These are phyloP conservation scores for Tulasnella sp. DNA, from an alignment of 768 basidiomycete species.

Conservation along the genomic window DNA sequence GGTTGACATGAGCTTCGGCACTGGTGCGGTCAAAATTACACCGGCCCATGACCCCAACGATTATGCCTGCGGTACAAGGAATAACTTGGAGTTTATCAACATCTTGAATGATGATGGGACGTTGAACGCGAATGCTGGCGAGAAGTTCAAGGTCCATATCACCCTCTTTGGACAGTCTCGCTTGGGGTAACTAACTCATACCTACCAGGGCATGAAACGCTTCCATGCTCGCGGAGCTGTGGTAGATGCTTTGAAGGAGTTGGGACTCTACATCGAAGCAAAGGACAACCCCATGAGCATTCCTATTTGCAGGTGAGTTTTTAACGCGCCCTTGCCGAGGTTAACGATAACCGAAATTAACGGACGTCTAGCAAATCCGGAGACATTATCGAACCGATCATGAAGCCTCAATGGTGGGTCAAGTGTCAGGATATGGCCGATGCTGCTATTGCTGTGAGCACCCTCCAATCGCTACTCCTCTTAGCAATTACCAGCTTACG, in stretches of 20 bases:
- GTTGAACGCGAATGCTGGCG: slow-evolving; percentile 83
- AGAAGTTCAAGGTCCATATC: slow-evolving; percentile 58
- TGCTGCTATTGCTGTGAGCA: slow-evolving; percentile 72
- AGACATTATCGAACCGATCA: slow-evolving; percentile 88
- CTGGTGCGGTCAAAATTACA: slow-evolving; percentile 98
- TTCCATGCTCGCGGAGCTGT: slow-evolving; percentile 89
- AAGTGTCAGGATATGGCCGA: slow-evolving; percentile 87
- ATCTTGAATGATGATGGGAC: slow-evolving; percentile 97
- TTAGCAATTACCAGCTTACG: not conserved
- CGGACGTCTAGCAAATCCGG: slow-evolving; percentile 73
- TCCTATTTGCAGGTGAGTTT: slow-evolving; percentile 75
- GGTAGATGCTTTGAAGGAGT: slow-evolving; percentile 75
- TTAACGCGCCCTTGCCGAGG: not conserved
- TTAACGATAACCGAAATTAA: not conserved
- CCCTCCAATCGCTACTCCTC: not conserved
- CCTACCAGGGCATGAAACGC: slow-evolving; percentile 81
- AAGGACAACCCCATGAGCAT: slow-evolving; percentile 98
- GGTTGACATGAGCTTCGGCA: slow-evolving; percentile 94
- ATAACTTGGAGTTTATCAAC: slow-evolving; percentile 87
- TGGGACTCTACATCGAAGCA: slow-evolving; percentile 80
- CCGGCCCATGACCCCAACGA: slow-evolving; percentile 97
- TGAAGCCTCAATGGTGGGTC: slow-evolving; percentile 99
- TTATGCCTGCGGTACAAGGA: slow-evolving; percentile 87
- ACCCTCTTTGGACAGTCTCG: not conserved
- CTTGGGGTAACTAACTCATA: not conserved